phyloP scores from a whole-genome alignment of 2,329 filamentous ascomycete species.

The Fusarium solani-melongenae region DNA sequence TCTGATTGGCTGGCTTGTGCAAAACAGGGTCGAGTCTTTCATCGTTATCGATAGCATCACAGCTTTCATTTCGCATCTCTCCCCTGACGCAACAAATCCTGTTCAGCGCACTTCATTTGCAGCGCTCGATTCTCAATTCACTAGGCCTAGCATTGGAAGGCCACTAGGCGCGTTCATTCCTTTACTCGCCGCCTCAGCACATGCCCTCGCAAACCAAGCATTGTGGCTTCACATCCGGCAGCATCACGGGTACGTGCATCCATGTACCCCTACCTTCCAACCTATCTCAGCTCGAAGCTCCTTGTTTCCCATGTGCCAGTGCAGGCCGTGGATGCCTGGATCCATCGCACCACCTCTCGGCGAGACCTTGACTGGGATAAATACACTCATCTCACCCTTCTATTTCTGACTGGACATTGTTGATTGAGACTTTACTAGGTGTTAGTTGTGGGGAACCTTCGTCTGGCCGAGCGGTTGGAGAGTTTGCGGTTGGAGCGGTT shows the following conservation, averaged over 20 bases:
- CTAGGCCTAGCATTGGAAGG: background rate
- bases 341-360: constrained; percentile 20
- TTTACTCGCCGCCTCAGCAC: background rate
- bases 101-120: constrained; percentile 7
- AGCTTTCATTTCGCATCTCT: constrained; percentile 33
- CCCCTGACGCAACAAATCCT: background rate
- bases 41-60: constrained; percentile 37
- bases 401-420: constrained; percentile 8
- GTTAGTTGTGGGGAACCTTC: background rate
- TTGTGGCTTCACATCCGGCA: background rate
- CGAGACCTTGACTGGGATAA: constrained; percentile 19
- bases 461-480: constrained; percentile 15
- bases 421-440: constrained; percentile 24
- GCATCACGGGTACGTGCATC: constrained; percentile 27
- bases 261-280: constrained; percentile 4
- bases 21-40: constrained; percentile 8
- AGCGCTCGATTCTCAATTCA: constrained; percentile 2
- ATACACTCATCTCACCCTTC: background rate
- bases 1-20: constrained; percentile 20
- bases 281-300: constrained; percentile 2
- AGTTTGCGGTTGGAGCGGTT: constrained; percentile 11
- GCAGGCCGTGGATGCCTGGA: constrained; percentile 16
- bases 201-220: background rate
- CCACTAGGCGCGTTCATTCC: background rate
- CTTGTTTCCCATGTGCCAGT: constrained; percentile 16